Evolutionary conservation across 2,329 filamentous ascomycete genomes (phyloP).

Genomic region (Paramyrothecium sp.): DNA sequence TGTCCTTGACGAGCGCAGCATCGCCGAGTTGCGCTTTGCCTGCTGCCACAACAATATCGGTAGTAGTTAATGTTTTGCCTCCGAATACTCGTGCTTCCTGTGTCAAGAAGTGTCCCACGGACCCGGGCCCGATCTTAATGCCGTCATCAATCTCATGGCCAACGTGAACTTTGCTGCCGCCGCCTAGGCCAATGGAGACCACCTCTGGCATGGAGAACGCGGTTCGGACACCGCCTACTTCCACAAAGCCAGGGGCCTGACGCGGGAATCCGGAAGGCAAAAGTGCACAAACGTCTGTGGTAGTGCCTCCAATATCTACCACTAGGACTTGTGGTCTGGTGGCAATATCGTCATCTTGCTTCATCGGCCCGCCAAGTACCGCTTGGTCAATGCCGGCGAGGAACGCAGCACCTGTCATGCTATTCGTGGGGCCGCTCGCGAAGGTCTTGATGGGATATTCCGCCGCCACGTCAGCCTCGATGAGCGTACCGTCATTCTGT

Average conservation of each 20-base stretch:
- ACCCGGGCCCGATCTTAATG: slow-evolving; percentile 53
- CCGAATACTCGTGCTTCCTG: slow-evolving; percentile 51
- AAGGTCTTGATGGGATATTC: slow-evolving; percentile 52
- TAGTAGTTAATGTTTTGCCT: slow-evolving; percentile 50
- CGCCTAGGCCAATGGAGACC: slow-evolving; percentile 54
- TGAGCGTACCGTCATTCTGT: slow-evolving; percentile 53
- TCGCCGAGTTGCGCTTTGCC: slow-evolving; percentile 30
- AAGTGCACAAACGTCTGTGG: slow-evolving; percentile 57
- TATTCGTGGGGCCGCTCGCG: slow-evolving; percentile 53
- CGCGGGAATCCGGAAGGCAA: slow-evolving; percentile 58
- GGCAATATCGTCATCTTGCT: not conserved
- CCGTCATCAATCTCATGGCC: slow-evolving; percentile 20
- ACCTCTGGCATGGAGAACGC: slow-evolving; percentile 59
- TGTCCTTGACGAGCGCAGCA: slow-evolving; percentile 19
- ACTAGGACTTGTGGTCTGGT: slow-evolving; percentile 39
- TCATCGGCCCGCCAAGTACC: not conserved
- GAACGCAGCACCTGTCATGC: slow-evolving; percentile 52
- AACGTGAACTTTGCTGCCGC: slow-evolving; percentile 38
- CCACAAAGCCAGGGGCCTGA: slow-evolving; percentile 56
- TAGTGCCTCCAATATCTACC: slow-evolving; percentile 61
- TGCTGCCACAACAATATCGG: slow-evolving; percentile 45
- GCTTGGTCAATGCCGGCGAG: slow-evolving; percentile 44
- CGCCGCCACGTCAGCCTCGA: slow-evolving; percentile 44
- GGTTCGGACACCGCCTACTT: slow-evolving; percentile 57
- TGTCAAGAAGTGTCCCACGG: slow-evolving; percentile 50